Conservation (phyloP, 352 stramenopile genomes). For the Peronospora destructor region DNA sequence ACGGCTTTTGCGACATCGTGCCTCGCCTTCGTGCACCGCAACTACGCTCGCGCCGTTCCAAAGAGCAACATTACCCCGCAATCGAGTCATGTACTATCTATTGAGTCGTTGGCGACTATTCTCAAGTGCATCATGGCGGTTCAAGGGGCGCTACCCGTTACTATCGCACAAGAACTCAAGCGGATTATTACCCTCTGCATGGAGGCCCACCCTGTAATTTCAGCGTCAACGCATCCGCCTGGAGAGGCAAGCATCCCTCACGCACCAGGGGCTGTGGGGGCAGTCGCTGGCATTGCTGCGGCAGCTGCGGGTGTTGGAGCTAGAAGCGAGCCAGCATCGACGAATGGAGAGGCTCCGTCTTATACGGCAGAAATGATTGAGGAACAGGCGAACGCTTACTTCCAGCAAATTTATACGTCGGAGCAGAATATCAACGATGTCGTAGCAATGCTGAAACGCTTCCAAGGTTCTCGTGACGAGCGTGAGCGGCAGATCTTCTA, state of each 20-base stretch:
- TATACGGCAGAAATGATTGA: slow-evolving; percentile 95
- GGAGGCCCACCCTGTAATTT: slow-evolving; percentile 79
- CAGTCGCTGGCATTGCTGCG: slow-evolving; percentile 11
- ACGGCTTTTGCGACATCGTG: slow-evolving; percentile 82
- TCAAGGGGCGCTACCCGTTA: slow-evolving; percentile 57
- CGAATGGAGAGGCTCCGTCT: slow-evolving; percentile 28
- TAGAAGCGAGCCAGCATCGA: slow-evolving; percentile 17
- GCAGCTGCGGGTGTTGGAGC: slow-evolving; percentile 4
- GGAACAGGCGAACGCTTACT: slow-evolving; percentile 97
- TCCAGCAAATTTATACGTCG: slow-evolving; percentile 98
- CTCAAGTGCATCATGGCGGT: slow-evolving; percentile 80
- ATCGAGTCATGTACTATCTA: slow-evolving; percentile 71
- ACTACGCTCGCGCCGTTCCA: slow-evolving; percentile 73
- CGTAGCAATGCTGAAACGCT: slow-evolving; percentile 97
- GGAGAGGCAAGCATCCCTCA: slow-evolving; percentile 30
- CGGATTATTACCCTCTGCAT: slow-evolving; percentile 76
- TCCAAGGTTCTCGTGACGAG: slow-evolving; percentile 93
- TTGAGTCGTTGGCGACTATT: slow-evolving; percentile 78
- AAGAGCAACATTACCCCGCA: slow-evolving; percentile 77
- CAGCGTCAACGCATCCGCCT: slow-evolving; percentile 44
- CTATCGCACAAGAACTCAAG: slow-evolving; percentile 74
- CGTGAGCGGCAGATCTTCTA: slow-evolving; percentile 98
- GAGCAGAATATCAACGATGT: slow-evolving; percentile 97
- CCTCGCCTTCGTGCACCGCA: slow-evolving; percentile 79
- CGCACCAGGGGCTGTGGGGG: slow-evolving; percentile 6